Conservation (phyloP, 2,329 filamentous ascomycete species). For the Cladorrhinum sp. region DNA sequence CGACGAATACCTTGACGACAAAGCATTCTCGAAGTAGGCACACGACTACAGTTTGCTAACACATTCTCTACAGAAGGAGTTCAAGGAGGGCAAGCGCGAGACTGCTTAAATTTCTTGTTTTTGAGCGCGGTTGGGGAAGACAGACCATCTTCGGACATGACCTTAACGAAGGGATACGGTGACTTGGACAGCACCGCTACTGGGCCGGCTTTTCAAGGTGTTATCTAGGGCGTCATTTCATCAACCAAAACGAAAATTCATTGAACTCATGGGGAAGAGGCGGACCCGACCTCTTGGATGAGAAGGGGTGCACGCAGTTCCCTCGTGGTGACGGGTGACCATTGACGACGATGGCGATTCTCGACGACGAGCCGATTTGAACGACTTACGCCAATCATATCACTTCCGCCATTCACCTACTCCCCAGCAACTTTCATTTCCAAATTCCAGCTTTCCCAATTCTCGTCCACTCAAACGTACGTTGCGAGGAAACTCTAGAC, state of each 20-base stretch:
- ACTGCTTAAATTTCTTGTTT: constrained; percentile 31
- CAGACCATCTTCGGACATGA: constrained; percentile 26
- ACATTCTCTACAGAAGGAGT: constrained; percentile 73
- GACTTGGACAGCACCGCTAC: constrained; percentile 20
- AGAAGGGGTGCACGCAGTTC: background rate
- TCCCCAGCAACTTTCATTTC: background rate
- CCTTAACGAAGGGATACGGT: constrained; percentile 29
- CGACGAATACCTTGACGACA: constrained; percentile 10
- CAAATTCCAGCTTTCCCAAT: background rate
- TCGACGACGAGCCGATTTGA: background rate
- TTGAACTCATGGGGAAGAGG: constrained; percentile 24
- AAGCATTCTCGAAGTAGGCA: background rate
- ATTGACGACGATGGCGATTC: background rate
- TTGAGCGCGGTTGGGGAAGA: constrained; percentile 16
- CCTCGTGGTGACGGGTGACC: background rate
- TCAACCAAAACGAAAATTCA: constrained; percentile 26
- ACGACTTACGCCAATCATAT: background rate
- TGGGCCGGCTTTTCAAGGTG: constrained; percentile 29
- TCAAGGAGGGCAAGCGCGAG: constrained; percentile 75
- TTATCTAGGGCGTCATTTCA: constrained; percentile 30
- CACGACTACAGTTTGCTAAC: constrained; percentile 27
- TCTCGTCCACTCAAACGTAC: background rate
- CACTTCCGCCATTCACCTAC: background rate
- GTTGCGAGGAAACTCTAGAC: constrained; percentile 1
- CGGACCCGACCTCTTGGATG: constrained; percentile 16